Base-by-base conservation (phyloP, 108 stramenopile genomes). In the Pelagomonas calceolata region DNA sequence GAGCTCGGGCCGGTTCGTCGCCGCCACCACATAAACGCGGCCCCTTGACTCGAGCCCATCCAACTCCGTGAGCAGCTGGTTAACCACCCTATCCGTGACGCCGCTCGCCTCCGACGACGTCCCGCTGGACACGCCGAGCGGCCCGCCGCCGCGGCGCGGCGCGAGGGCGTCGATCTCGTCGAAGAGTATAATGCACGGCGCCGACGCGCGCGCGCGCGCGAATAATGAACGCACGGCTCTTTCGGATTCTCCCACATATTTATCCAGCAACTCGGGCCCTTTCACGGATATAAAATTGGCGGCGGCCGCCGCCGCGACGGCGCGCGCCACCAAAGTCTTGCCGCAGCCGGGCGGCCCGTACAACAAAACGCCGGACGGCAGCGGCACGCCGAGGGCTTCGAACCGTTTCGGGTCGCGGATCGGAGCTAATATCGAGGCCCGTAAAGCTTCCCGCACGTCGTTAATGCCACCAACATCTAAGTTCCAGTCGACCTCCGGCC, bases 261-360 rank as follows among this genome's bases (percentile, higher is more conserved):
- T 95, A 76, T 97, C 92, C 14, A 98, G 82, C n/a, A 98, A 71
- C 81, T 98, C 95, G 18, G 98, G 92, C 30, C 98, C 96, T 65
- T 84, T 88, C 68, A 93, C 94, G 60, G 85, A 84, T 31, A 98
- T 83, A 70, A 97, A 80, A 46, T 89, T 89, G 65, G 91, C 85
- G 29, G 88, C 88, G 73, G 90, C 88, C 37, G 78, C 76, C 68
- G 87, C 79, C 35, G 93, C 97, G 46, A 95, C 86, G 9, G 94
- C 90, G 30, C 91, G 87, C 9, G 94, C 90, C 35, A 96, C 74
- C 66, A 85, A 80, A 35, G 84, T 85, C 81, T 84, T 84, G 26
- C 95, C 95, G 79, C 97, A 98, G 34, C 97, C 95, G 7, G 95
- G 95, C n/a, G 95, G 95, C 14, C 96, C 96, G 73, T 95, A 95